A percentile compares a stretch with the other conserved stretches of the same genome.
Evolutionary conservation across 2,329 filamentous ascomycete species (phyloP).

Genomic region (Exophiala xenobiotica): DNA sequence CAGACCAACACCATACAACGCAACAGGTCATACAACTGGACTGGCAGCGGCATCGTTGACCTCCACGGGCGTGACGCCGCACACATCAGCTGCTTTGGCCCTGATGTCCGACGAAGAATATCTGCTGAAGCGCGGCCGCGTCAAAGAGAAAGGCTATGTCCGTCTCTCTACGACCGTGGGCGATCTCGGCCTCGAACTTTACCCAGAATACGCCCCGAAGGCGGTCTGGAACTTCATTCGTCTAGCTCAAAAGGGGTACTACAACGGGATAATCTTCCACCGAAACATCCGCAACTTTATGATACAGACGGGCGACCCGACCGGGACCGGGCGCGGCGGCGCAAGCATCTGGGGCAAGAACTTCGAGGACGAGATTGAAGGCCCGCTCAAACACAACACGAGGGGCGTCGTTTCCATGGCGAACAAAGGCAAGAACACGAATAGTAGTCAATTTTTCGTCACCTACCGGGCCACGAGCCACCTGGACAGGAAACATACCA

Average conservation of each 20-base stretch:
- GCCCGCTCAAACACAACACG: slow-evolving; percentile 76
- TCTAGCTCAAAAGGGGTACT: slow-evolving; percentile 85
- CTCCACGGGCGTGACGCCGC: slow-evolving; percentile 86
- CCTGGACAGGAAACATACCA: slow-evolving; percentile 93
- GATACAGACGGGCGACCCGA: slow-evolving; percentile 95
- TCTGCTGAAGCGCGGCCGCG: slow-evolving; percentile 84
- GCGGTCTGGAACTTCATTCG: slow-evolving; percentile 97
- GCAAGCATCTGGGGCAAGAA: slow-evolving; percentile 90
- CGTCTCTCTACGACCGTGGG: slow-evolving; percentile 84
- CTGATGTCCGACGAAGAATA: slow-evolving; percentile 91
- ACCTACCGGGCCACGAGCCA: slow-evolving; percentile 82
- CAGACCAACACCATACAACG: slow-evolving; percentile 67
- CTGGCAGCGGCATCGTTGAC: slow-evolving; percentile 92
- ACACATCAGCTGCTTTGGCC: slow-evolving; percentile 83
- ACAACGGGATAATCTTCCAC: slow-evolving; percentile 78
- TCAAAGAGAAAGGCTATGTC: slow-evolving; percentile 89
- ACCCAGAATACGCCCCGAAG: slow-evolving; percentile 85
- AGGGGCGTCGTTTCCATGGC: slow-evolving; percentile 89
- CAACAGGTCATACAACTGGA: slow-evolving; percentile 86
- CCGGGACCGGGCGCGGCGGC: slow-evolving; percentile 88
- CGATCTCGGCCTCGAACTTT: slow-evolving; percentile 81
- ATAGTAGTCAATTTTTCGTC: slow-evolving; percentile 93
- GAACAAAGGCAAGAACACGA: slow-evolving; percentile 98
- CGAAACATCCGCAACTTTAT: slow-evolving; percentile 95
- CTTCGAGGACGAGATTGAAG: slow-evolving; percentile 91